Conservation (phyloP, 1,284 basidiomycete genomes). For the Lignosus rhinocerotis region DNA sequence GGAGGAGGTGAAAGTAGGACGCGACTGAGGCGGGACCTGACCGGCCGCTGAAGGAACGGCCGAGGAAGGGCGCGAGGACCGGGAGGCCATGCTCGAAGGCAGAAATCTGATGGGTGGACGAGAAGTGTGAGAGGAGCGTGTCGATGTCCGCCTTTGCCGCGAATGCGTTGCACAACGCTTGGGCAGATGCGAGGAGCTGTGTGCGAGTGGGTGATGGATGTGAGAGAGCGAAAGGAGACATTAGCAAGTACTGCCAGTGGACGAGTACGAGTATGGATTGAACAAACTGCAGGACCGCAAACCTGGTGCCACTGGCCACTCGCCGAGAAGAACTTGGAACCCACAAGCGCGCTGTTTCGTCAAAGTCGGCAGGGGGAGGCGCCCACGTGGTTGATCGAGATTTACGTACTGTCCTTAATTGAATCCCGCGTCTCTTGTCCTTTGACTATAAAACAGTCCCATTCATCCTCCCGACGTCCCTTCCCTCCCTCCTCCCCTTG, state of each 20-base stretch:
- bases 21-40: constrained; percentile 37
- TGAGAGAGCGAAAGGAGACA: not conserved
- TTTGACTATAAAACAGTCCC: constrained; percentile 1
- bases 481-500: constrained; percentile 1
- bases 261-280: no score
- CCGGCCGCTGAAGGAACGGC: constrained; percentile 47
- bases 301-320: not conserved
- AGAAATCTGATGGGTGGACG: constrained; percentile 42
- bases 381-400: constrained; percentile 18
- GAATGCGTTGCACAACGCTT: constrained; percentile 55
- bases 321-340: no score
- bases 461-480: not conserved
- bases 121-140: constrained; percentile 52
- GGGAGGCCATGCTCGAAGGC: constrained; percentile 60
- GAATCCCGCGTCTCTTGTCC: constrained; percentile 10
- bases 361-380: not conserved
- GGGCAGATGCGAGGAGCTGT: constrained; percentile 45
- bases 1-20: constrained; percentile 52
- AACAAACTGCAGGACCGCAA: constrained; percentile 27
- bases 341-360: not conserved
- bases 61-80: constrained; percentile 59
- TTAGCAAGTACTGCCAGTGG: constrained; percentile 33
- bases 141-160: constrained; percentile 43
- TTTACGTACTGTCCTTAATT: constrained; percentile 21
- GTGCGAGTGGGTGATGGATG: constrained; percentile 16